Conservation (phyloP, 192 early-diverging fungal genomes). For the Chytriomyces sp. region DNA sequence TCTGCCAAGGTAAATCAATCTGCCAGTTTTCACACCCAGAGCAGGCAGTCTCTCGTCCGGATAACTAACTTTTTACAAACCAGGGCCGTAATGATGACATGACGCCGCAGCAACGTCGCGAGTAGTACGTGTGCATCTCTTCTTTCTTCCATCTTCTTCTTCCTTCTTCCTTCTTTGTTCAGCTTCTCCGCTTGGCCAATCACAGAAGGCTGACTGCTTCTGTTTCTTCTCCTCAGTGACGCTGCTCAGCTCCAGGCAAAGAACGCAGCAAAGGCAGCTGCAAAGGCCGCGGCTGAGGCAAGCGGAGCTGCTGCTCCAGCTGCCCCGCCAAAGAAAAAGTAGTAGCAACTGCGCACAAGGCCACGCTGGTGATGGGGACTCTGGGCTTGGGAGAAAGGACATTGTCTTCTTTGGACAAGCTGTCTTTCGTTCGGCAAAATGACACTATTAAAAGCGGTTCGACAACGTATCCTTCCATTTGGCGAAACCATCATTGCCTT, state of each 20-base stretch:
- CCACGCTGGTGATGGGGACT: too few relatives aligned
- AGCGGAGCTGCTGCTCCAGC: background rate
- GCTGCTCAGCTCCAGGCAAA: constrained; percentile 29
- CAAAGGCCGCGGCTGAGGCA: constrained; percentile 21
- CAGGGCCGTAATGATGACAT: constrained; percentile 26
- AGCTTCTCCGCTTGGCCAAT: too few relatives aligned
- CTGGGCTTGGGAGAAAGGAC: too few relatives aligned
- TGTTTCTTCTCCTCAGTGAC: constrained; percentile 22
- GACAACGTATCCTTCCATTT: too few relatives aligned
- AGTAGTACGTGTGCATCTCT: constrained; percentile 6
- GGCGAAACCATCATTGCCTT: too few relatives aligned
- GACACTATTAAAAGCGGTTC: too few relatives aligned
- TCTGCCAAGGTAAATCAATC: constrained; percentile 2
- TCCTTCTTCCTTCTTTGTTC: background rate
- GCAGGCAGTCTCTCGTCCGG: background rate
- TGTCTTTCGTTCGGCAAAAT: too few relatives aligned
- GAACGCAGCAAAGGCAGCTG: constrained; percentile 21
- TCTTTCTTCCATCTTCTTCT: background rate
- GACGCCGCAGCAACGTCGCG: constrained; percentile 27
- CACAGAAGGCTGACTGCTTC: background rate
- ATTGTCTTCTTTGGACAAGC: too few relatives aligned
- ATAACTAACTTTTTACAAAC: background rate
- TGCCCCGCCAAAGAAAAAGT: constrained; percentile 7
- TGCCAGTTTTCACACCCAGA: background rate
- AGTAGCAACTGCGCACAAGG: background rate